These are phyloP conservation scores for Saccharomyces jurei DNA, from an alignment of 805 yeast genomes.

Conservation along the genomic window DNA sequence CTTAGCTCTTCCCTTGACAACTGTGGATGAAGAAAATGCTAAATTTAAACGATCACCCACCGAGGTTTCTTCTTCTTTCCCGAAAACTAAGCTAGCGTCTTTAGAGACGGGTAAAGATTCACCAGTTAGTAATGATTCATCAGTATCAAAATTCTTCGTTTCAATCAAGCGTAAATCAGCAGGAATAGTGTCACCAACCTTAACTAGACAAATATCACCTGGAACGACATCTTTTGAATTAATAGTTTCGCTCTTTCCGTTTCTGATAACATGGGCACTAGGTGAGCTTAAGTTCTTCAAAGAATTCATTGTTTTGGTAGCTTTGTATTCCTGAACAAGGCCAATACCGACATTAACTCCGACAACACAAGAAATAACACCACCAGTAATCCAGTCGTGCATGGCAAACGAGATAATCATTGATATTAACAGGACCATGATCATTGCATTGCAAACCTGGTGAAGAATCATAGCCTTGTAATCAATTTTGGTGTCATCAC, in stretches of 20 bases:
- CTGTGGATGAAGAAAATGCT: slow-evolving; percentile 94
- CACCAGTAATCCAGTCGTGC: slow-evolving; percentile 91
- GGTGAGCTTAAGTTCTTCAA: slow-evolving; percentile 89
- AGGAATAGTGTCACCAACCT: slow-evolving; percentile 92
- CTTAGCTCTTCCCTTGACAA: slow-evolving; percentile 86
- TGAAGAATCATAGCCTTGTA: slow-evolving; percentile 63
- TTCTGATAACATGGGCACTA: slow-evolving; percentile 80
- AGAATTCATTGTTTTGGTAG: slow-evolving; percentile 90
- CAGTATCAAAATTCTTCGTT: slow-evolving; percentile 73
- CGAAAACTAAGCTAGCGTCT: slow-evolving; percentile 36
- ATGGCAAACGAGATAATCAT: slow-evolving; percentile 79
- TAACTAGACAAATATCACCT: slow-evolving; percentile 83
- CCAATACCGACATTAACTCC: slow-evolving; percentile 91
- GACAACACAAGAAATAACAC: slow-evolving; percentile 85
- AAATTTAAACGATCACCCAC: slow-evolving; percentile 64
- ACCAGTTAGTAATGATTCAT: slow-evolving; percentile 91
- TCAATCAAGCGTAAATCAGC: slow-evolving; percentile 81
- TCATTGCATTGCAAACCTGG: slow-evolving; percentile 87
- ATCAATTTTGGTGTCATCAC: slow-evolving; percentile 69
- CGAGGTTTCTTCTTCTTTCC: slow-evolving; percentile 34
- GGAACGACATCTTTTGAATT: slow-evolving; percentile 84
- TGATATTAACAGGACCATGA: slow-evolving; percentile 77
- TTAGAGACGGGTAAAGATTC: slow-evolving; percentile 84
- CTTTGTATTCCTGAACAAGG: slow-evolving; percentile 89
- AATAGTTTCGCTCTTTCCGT: slow-evolving; percentile 62